A percentile compares a stretch with the other conserved stretches of the same genome.
Evolutionary conservation across 2,329 filamentous ascomycete genomes (phyloP).

Genomic region (Lasiodiplodia hormozganensis): DNA sequence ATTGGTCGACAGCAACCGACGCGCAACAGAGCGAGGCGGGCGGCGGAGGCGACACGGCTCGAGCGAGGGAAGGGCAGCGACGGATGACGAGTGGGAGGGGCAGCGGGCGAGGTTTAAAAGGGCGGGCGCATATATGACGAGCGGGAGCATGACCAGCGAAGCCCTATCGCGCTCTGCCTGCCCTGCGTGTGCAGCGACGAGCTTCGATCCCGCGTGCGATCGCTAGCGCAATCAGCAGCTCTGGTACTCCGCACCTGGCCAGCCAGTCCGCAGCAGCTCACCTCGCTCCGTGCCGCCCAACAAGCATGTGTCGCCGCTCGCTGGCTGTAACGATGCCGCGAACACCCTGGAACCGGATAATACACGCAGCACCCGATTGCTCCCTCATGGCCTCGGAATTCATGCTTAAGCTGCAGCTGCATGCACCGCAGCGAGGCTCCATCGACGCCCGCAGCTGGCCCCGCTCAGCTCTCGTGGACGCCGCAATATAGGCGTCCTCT

Average conservation of each 20-base stretch:
- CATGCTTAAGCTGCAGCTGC: conserved; percentile 10
- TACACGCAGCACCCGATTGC: background rate
- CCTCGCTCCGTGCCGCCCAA: conserved; percentile 17
- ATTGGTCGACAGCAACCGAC: conserved; percentile 8
- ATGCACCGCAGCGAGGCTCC: conserved; percentile 1
- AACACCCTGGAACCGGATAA: conserved; percentile 11
- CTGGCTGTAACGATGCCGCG: conserved; percentile 16
- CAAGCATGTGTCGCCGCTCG: conserved; percentile 7
- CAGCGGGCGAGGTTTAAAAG: conserved; percentile 13
- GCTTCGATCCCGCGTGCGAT: conserved; percentile 23
- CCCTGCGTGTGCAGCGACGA: background rate
- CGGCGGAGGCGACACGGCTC: conserved; percentile 4
- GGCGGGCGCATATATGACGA: conserved; percentile 12
- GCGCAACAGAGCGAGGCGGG: background rate
- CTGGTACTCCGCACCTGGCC: background rate
- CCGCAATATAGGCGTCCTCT: no score
- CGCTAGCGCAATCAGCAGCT: conserved; percentile 21
- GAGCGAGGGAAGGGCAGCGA: background rate
- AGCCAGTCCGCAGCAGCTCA: conserved; percentile 16
- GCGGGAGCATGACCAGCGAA: conserved; percentile 8
- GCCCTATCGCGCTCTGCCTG: conserved; percentile 1
- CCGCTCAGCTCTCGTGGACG: background rate
- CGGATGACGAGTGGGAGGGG: conserved; percentile 13
- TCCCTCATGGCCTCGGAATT: background rate
- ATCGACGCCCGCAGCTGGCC: background rate